Percentiles rank a stretch among this genome's conserved stretches.
These are phyloP conservation scores for Hypoxylon trugodes DNA, from an alignment of 495 filamentous ascomycete species.

Conservation along the genomic window DNA sequence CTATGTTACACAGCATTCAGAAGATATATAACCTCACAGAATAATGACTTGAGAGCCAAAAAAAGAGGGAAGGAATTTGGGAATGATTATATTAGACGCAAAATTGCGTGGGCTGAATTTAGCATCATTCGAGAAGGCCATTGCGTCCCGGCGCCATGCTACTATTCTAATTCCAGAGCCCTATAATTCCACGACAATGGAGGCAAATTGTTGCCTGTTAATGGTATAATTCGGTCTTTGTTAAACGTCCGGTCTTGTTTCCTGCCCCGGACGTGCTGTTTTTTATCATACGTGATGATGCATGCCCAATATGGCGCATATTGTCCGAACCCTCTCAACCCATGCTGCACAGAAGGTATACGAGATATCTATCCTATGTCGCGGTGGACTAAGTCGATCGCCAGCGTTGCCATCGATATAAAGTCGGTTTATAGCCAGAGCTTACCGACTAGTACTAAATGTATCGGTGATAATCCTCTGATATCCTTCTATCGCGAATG, in stretches of 20 bases:
- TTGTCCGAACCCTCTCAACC: too few relatives aligned
- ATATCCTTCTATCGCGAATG: too few relatives aligned
- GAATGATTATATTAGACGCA: background rate
- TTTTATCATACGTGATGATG: background rate
- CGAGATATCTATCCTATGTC: too few relatives aligned
- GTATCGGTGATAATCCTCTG: too few relatives aligned
- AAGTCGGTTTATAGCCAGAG: too few relatives aligned
- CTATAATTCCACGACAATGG: background rate
- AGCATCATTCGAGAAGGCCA: background rate
- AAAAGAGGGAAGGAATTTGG: background rate
- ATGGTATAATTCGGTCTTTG: background rate
- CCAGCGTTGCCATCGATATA: too few relatives aligned
- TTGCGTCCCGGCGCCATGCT: background rate
- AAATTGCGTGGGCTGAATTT: background rate
- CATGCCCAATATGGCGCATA: too few relatives aligned
- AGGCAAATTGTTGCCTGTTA: background rate
- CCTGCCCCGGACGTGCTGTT: background rate
- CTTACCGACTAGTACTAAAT: too few relatives aligned
- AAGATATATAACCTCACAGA: constrained; percentile 64
- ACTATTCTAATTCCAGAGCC: constrained; percentile 10
- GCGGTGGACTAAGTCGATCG: too few relatives aligned
- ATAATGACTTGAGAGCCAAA: constrained; percentile 22
- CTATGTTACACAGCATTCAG: constrained; percentile 56
- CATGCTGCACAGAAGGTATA: too few relatives aligned
- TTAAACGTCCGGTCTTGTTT: background rate